Percentiles rank a stretch among this genome's conserved stretches.
phyloP scores from a whole-genome alignment of 257 asterid genomes.

The Solanum corneliomulleri region DNA sequence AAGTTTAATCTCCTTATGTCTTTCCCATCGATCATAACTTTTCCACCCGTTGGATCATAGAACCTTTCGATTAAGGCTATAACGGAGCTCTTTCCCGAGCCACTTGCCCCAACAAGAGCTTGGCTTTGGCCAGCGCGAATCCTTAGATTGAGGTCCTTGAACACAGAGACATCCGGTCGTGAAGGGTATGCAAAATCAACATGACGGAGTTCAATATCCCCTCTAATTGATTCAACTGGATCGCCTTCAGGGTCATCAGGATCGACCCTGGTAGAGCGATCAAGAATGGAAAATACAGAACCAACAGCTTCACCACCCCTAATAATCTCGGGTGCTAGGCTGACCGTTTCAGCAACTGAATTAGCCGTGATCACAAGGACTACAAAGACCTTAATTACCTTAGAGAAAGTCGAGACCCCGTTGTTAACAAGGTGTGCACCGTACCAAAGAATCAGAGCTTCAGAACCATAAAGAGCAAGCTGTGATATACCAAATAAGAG shows the following conservation, averaged over 20 bases:
- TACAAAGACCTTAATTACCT: slow-evolving; percentile 86
- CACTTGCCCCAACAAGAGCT: slow-evolving; percentile 96
- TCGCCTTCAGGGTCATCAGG: slow-evolving; percentile 86
- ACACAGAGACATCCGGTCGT: slow-evolving; percentile 72
- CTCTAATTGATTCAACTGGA: slow-evolving; percentile 56
- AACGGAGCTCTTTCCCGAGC: slow-evolving; percentile 90
- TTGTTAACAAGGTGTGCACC: slow-evolving; percentile 77
- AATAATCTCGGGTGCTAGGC: slow-evolving; percentile 91
- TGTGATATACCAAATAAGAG: slow-evolving; percentile 83
- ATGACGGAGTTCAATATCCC: slow-evolving; percentile 87
- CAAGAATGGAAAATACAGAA: slow-evolving; percentile 79
- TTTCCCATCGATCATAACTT: slow-evolving; percentile 91
- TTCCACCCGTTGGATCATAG: slow-evolving; percentile 75
- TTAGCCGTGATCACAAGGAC: slow-evolving; percentile 89
- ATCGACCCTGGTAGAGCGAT: slow-evolving; percentile 70
- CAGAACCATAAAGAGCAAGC: slow-evolving; percentile 93
- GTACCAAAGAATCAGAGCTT: slow-evolving; percentile 89
- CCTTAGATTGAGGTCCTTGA: slow-evolving; percentile 67
- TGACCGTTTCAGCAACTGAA: slow-evolving; percentile 90
- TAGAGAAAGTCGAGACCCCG: slow-evolving; percentile 80
- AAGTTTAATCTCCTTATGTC: slow-evolving; percentile 70
- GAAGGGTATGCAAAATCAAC: slow-evolving; percentile 94
- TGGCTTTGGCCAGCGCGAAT: slow-evolving; percentile 97
- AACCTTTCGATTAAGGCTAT: slow-evolving; percentile 76
- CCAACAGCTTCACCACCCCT: slow-evolving; percentile 97